phyloP scores from a whole-genome alignment of 2,329 filamentous ascomycete species.

The Arthroderma uncinatum region DNA sequence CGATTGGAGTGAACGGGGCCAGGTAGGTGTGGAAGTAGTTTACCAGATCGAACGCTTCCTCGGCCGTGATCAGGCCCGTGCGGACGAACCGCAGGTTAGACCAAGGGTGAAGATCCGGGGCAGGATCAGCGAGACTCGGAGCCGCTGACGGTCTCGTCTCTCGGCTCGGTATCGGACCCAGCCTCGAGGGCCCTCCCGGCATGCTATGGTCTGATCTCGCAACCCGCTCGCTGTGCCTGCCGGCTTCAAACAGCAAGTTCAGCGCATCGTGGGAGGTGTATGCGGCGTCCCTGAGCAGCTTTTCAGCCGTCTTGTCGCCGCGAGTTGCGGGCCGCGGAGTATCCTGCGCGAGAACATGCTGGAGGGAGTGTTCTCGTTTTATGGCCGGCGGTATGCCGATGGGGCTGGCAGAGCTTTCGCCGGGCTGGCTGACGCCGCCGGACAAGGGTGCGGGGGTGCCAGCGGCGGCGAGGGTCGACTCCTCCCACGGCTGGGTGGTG shows the following conservation, averaged over 20 bases:
- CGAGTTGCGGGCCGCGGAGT: neutral
- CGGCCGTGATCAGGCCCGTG: slow-evolving; percentile 79
- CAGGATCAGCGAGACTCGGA: slow-evolving; percentile 10
- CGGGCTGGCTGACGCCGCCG: neutral
- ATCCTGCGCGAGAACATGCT: neutral
- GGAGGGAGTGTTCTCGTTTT: slow-evolving; percentile 3
- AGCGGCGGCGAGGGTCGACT: neutral
- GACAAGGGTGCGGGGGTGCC: slow-evolving; percentile 3
- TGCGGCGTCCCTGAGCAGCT: slow-evolving; percentile 15
- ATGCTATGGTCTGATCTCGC: neutral
- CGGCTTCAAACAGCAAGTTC: slow-evolving; percentile 16
- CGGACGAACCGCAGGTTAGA: slow-evolving; percentile 74
- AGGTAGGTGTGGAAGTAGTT: slow-evolving; percentile 83
- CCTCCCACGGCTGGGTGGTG: slow-evolving; percentile 4
- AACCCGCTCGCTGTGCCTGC: slow-evolving; percentile 16
- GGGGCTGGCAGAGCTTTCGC: neutral
- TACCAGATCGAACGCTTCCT: slow-evolving; percentile 77
- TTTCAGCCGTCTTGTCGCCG: slow-evolving; percentile 11
- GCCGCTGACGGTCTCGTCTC: slow-evolving; percentile 10
- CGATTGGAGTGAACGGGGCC: slow-evolving; percentile 77
- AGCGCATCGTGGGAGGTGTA: slow-evolving; percentile 18
- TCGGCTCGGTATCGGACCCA: neutral
- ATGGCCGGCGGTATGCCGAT: neutral
- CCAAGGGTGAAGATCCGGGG: slow-evolving; percentile 63
- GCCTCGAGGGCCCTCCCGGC: neutral